Evolutionary conservation across 768 basidiomycete species (phyloP), one percentile per base, ranked within the genome.

Genomic region (Exsudoporus frostii): DNA sequence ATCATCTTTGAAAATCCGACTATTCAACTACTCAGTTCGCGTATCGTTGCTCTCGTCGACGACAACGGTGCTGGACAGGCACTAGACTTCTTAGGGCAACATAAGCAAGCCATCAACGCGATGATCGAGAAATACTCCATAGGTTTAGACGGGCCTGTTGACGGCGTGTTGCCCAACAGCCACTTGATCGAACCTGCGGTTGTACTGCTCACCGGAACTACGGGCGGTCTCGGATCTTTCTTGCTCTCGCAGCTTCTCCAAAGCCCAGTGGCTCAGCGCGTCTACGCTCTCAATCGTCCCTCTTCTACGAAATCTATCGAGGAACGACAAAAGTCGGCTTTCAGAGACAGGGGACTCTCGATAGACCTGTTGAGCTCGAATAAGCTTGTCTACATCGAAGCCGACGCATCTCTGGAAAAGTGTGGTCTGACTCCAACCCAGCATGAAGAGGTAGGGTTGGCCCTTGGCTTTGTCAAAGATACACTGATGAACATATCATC

Each of bases 1-100:
- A 54, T 75, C 48, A 70, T 81, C 5, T 73, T 71, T 37, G 61
- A 66, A 22, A 63, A 76, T 24, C 78, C 79, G 5, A 75, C 75
- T 2, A 71, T 79, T 20, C 66, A 69, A 33, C 62, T 61, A 3
- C 65, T 75, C 27, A 66, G 70, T 44, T 61, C 64, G 48, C 66
- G 50, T 19, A 48, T 59, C n/a, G 44, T 44, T 1, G 22, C 45
- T 7, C 38, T 65, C 27, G 55, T 60, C 48, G 37, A 19, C 6
- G 37, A 20, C 3, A 30, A 49, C 36, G 40, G 27, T n/a, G 15
- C 22, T 15, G 37, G 48, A 7, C 54, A 53, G 4, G 29, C n/a
- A 0, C 10, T 36, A 4, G 53, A 59, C 5, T 33, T 56, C 30
- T 8, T 48, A 20, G 43, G 50, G 9, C 39, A 62, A 24, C 55